These are phyloP conservation scores for Penicillium paxilli DNA, from an alignment of 495 filamentous ascomycete genomes.

Conservation along the genomic window DNA sequence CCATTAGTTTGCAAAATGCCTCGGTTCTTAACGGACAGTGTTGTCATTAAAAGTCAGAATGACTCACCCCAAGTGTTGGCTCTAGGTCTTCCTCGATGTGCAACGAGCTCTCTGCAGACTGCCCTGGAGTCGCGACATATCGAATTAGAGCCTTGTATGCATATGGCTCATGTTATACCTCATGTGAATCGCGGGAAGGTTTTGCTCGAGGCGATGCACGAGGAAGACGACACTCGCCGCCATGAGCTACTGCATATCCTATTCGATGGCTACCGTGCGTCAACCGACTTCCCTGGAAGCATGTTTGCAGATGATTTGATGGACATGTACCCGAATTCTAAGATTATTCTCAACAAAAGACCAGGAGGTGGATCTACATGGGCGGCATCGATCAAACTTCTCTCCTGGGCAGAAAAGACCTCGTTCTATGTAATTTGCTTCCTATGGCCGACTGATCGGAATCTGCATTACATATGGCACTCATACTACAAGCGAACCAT, in stretches of 20 bases:
- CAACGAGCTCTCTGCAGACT: constrained; percentile 23
- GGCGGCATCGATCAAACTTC: constrained; percentile 7
- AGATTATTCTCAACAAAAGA: constrained; percentile 30
- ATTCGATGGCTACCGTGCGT: constrained; percentile 24
- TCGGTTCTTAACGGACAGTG: too few species aligned
- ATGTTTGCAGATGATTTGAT: constrained; percentile 30
- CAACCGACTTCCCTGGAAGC: constrained; percentile 21
- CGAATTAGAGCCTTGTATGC: constrained; percentile 18
- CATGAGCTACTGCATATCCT: constrained; percentile 23
- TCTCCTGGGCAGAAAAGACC: neutral
- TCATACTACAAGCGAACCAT: too few species aligned
- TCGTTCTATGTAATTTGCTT: neutral
- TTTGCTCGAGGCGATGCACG: constrained; percentile 11
- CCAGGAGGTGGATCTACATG: constrained; percentile 10
- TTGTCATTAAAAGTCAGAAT: too few species aligned
- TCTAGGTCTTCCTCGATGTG: constrained; percentile 27
- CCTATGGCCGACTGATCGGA: constrained; percentile 13
- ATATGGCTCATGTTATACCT: constrained; percentile 19
- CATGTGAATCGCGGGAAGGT: constrained; percentile 4
- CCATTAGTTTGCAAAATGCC: too few species aligned
- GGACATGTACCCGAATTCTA: constrained; percentile 36
- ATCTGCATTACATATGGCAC: constrained; percentile 2
- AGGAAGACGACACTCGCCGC: constrained; percentile 13
- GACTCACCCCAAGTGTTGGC: constrained; percentile 21
- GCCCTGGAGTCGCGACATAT: constrained; percentile 20